Conservation (phyloP, 1,284 basidiomycete species). For the Entoloma clypeatum region DNA sequence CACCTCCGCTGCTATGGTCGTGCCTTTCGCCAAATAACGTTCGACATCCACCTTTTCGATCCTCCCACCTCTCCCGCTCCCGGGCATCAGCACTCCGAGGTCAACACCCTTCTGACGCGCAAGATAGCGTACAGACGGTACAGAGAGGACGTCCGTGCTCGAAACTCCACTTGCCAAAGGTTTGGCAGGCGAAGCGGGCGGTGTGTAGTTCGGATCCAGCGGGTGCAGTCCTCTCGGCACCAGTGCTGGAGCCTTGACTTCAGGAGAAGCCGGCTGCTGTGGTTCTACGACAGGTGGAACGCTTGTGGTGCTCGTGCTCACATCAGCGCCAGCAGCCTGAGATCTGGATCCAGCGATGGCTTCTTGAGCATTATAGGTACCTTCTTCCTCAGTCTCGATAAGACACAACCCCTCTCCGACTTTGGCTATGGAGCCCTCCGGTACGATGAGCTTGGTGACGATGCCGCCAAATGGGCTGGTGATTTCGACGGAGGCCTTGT, state of each 20-base stretch:
- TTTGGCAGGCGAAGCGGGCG: slow-evolving; percentile 5
- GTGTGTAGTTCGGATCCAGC: slow-evolving; percentile 55
- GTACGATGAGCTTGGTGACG: slow-evolving; percentile 69
- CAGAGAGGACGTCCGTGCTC: slow-evolving; percentile 50
- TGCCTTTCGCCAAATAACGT: slow-evolving; percentile 40
- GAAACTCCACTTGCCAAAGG: neutral
- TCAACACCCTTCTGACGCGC: slow-evolving; percentile 67
- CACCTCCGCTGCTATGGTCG: slow-evolving; percentile 10
- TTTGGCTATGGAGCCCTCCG: slow-evolving; percentile 83
- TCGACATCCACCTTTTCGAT: slow-evolving; percentile 78
- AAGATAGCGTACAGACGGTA: slow-evolving; percentile 77
- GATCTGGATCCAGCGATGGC: neutral
- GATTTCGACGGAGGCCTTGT: slow-evolving; percentile 94
- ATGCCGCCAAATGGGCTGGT: slow-evolving; percentile 85
- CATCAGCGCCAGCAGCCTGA: slow-evolving; percentile 1
- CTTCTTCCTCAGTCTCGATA: slow-evolving; percentile 75
- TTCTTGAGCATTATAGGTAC: slow-evolving; percentile 6
- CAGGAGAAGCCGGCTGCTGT: slow-evolving; percentile 6
- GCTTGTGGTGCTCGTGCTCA: slow-evolving; percentile 1
- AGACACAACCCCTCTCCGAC: slow-evolving; percentile 82
- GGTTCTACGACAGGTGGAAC: slow-evolving; percentile 2
- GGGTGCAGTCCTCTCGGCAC: slow-evolving; percentile 43
- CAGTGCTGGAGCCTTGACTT: slow-evolving; percentile 14
- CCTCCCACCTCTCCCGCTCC: slow-evolving; percentile 73
- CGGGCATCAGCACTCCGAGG: slow-evolving; percentile 54